These are phyloP conservation scores for Blastomyces emzantsi DNA, from an alignment of 2,329 filamentous ascomycete species.

Conservation along the genomic window DNA sequence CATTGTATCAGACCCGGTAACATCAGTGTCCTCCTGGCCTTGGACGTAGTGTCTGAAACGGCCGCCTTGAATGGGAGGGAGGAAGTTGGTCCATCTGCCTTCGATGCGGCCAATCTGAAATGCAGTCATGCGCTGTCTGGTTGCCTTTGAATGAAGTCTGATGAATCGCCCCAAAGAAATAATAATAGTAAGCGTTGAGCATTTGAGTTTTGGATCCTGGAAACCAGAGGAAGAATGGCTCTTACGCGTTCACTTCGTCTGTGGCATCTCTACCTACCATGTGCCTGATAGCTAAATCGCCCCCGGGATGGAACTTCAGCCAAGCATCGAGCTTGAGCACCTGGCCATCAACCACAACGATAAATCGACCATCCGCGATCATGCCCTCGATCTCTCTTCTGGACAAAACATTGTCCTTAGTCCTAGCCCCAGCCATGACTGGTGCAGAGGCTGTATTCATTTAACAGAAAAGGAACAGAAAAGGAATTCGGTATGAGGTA, in stretches of 20 bases:
- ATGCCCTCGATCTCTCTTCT: conserved; percentile 64
- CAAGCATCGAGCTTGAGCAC: conserved; percentile 84
- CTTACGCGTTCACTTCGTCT: conserved; percentile 82
- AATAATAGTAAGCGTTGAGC: conserved; percentile 13
- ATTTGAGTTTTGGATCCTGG: neutral
- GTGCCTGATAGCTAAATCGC: conserved; percentile 79
- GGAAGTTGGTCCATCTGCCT: conserved; percentile 74
- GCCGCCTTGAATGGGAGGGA: conserved; percentile 85
- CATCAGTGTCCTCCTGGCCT: conserved; percentile 34
- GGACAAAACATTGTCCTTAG: conserved; percentile 45
- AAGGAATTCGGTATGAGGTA: neutral
- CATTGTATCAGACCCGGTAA: conserved; percentile 20
- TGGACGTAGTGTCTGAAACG: conserved; percentile 53
- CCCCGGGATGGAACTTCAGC: conserved; percentile 83
- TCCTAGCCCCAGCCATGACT: neutral
- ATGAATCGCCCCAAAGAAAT: conserved; percentile 14
- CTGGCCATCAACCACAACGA: conserved; percentile 70
- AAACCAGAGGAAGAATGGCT: neutral
- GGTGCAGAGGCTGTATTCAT: neutral
- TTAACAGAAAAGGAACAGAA: neutral
- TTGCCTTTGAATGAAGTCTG: conserved; percentile 73
- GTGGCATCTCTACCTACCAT: conserved; percentile 92
- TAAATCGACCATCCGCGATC: conserved; percentile 69
- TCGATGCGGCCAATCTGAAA: conserved; percentile 78
- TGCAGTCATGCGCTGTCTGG: conserved; percentile 63